Conservation (phyloP, 352 stramenopile species). For the Phytophthora meadii region DNA sequence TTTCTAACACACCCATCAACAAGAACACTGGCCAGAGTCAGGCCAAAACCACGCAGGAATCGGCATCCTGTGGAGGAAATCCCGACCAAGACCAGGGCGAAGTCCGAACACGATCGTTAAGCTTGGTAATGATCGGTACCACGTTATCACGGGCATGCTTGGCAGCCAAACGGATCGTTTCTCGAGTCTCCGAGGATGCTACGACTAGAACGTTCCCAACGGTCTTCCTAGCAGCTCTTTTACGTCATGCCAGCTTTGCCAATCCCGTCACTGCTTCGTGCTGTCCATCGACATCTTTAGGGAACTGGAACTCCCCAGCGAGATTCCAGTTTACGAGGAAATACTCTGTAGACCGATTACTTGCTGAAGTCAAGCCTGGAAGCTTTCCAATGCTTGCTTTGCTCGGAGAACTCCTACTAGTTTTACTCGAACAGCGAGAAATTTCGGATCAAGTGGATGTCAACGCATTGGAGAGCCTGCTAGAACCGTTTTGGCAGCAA, state of each 20-base stretch:
- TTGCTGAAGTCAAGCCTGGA: slow-evolving; percentile 44
- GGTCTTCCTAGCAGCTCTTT: slow-evolving; percentile 43
- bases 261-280: slow-evolving; percentile 11
- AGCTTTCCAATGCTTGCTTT: slow-evolving; percentile 48
- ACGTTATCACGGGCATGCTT: slow-evolving; percentile 37
- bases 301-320: slow-evolving; percentile 43
- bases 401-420: slow-evolving; percentile 61
- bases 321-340: slow-evolving; percentile 51
- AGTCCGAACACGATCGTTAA: slow-evolving; percentile 4
- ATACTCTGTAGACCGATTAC: slow-evolving; percentile 55
- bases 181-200: slow-evolving; percentile 46
- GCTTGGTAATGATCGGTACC: slow-evolving; percentile 21
- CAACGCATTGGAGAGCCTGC: slow-evolving; percentile 36
- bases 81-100: slow-evolving; percentile 12
- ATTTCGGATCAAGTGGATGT: slow-evolving; percentile 35
- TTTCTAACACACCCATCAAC: too few relatives aligned
- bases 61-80: background rate
- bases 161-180: slow-evolving; percentile 50
- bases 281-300: background rate
- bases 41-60: slow-evolving; percentile 2
- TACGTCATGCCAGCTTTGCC: slow-evolving; percentile 53
- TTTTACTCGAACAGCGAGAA: slow-evolving; percentile 44
- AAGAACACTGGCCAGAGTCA: slow-evolving; percentile 4
- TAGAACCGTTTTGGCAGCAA: slow-evolving; percentile 65
- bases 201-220: slow-evolving; percentile 43